Evolutionary conservation across 345 rosid species (phyloP).

Genomic region (Raphanus sativus): DNA sequence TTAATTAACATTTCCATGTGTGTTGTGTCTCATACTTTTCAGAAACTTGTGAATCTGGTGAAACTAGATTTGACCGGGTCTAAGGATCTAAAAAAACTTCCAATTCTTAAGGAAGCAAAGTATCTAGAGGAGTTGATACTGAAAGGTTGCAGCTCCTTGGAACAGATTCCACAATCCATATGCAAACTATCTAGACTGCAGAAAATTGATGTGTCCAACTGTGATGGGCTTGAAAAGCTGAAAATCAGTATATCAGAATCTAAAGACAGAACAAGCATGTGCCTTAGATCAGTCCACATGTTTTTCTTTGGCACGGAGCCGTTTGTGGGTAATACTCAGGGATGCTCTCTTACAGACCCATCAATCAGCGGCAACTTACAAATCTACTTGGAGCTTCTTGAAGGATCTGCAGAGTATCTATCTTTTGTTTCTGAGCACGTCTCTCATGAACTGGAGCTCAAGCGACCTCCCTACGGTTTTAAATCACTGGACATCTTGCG

Average conservation of each 20-base stretch:
- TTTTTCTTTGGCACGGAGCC: not conserved
- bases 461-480: not conserved
- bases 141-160: not conserved
- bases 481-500: slow-evolving; percentile 8
- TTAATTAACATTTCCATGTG: not conserved
- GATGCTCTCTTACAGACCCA: not conserved
- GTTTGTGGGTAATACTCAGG: not conserved
- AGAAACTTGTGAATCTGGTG: not conserved
- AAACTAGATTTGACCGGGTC: not conserved
- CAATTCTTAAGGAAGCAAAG: not conserved
- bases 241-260: not conserved
- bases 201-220: slow-evolving; percentile 19
- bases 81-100: slow-evolving; percentile 6
- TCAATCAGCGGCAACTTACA: slow-evolving; percentile 8
- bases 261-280: not conserved
- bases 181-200: slow-evolving; percentile 4
- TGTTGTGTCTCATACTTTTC: not conserved
- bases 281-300: not conserved
- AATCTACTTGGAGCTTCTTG: not conserved
- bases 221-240: not conserved
- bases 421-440: not conserved
- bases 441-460: not conserved
- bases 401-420: slow-evolving; percentile 2
- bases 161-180: not conserved
- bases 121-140: not conserved